phyloP scores from a whole-genome alignment of 768 basidiomycete species.

The Russula griseocarnosa region DNA sequence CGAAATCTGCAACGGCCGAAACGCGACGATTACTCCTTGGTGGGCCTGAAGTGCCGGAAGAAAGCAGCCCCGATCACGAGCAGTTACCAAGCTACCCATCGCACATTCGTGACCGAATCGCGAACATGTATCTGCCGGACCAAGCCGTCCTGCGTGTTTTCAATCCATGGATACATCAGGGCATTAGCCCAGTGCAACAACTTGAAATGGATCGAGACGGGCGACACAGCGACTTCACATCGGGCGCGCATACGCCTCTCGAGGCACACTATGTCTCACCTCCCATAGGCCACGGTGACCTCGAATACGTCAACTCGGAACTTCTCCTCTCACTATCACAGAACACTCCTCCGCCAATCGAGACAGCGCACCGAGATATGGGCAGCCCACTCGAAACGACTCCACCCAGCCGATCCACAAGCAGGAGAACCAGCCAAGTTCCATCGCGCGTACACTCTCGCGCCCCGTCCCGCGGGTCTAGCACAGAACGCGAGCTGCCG shows the following conservation, averaged over 20 bases:
- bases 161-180: conserved; percentile 56
- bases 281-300: conserved; percentile 39
- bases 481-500: conserved; percentile 41
- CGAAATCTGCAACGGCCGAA: conserved; percentile 62
- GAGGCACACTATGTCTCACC: conserved; percentile 33
- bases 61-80: conserved; percentile 61
- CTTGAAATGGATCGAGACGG: conserved; percentile 23
- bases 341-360: conserved; percentile 36
- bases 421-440: conserved; percentile 32
- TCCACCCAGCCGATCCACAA: conserved; percentile 33
- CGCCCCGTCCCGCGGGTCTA: conserved; percentile 49
- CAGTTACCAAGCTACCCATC: conserved; percentile 85
- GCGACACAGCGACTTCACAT: conserved; percentile 22
- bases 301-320: conserved; percentile 85
- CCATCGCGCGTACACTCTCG: conserved; percentile 38
- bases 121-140: conserved; percentile 68
- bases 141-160: conserved; percentile 56
- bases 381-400: conserved; percentile 24
- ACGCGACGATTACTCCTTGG: conserved; percentile 70
- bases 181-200: conserved; percentile 40
- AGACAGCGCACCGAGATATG: conserved; percentile 18
- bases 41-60: conserved; percentile 35
- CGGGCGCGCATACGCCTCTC: conserved; percentile 27
- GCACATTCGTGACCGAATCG: conserved; percentile 87
- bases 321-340: conserved; percentile 62